Evolutionary conservation across 345 rosid genomes (phyloP).

Genomic region (Passiflora organensis): DNA sequence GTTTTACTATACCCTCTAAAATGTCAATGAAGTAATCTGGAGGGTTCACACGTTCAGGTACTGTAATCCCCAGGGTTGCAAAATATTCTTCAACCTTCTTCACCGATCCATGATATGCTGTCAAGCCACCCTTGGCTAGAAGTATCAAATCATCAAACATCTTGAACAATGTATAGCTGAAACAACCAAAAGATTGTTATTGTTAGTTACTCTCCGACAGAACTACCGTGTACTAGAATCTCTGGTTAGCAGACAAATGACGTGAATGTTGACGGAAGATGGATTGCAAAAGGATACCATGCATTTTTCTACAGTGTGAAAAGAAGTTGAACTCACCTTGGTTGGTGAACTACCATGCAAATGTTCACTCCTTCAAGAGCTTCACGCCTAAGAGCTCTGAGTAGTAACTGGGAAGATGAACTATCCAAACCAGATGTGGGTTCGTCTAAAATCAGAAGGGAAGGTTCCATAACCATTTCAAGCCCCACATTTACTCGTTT

Average conservation of each 20-base stretch:
- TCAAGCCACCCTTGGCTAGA: constrained; percentile 91
- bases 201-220: background rate
- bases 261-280: background rate
- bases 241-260: background rate
- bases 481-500: constrained; percentile 97
- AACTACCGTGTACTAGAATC: background rate
- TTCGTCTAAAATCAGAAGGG: constrained; percentile 93
- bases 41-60: constrained; percentile 91
- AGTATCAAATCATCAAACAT: constrained; percentile 98
- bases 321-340: constrained; percentile 46
- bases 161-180: constrained; percentile 77
- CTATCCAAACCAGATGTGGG: constrained; percentile 99
- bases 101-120: constrained; percentile 88
- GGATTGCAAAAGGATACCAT: background rate
- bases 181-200: constrained; percentile 7
- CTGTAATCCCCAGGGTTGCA: constrained; percentile 62
- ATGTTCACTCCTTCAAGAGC: constrained; percentile 98
- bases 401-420: constrained; percentile 89
- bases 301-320: background rate
- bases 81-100: constrained; percentile 94
- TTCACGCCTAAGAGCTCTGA: constrained; percentile 95
- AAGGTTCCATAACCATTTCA: constrained; percentile 99
- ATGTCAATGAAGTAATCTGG: constrained; percentile 98
- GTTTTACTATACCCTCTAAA: constrained; percentile 85
- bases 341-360: constrained; percentile 95